Conservation (phyloP, 345 rosid genomes). For the Sisymbrium altissimum region DNA sequence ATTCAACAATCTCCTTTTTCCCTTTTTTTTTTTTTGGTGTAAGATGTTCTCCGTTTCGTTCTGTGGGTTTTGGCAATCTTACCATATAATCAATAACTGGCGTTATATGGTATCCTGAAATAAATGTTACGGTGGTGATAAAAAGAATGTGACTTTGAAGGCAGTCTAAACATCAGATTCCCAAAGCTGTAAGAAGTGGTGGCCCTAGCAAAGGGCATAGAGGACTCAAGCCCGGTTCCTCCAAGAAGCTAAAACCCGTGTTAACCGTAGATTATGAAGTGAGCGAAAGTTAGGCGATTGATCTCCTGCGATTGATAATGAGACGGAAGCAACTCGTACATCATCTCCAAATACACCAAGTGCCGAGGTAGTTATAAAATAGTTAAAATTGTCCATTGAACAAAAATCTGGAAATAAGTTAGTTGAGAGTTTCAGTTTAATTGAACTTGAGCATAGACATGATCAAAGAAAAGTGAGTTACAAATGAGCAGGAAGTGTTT, state of each 20-base stretch:
- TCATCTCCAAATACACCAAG: too few species aligned
- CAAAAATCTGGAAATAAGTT: too few species aligned
- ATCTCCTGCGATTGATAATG: too few species aligned
- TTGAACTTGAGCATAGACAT: too few species aligned
- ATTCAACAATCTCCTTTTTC: neutral
- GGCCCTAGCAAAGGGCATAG: constrained; percentile 69
- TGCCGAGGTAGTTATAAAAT: too few species aligned
- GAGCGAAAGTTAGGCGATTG: too few species aligned
- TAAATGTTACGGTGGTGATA: constrained; percentile 5
- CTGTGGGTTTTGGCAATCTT: neutral
- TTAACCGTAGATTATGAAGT: neutral
- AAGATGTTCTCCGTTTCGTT: neutral
- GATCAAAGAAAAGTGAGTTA: too few species aligned
- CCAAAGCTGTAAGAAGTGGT: constrained; percentile 41
- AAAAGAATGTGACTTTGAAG: neutral
- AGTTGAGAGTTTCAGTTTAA: too few species aligned
- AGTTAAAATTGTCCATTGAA: too few species aligned
- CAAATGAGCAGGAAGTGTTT: too few species aligned
- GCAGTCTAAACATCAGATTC: constrained; percentile 35
- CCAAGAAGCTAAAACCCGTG: constrained; percentile 82
- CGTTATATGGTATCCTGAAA: neutral
- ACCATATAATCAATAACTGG: neutral
- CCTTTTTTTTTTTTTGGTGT: neutral
- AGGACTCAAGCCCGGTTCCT: constrained; percentile 61
- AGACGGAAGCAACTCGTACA: too few species aligned